phyloP scores from a whole-genome alignment of 2,329 filamentous ascomycete species.

The Cladophialophora chaetospira region DNA sequence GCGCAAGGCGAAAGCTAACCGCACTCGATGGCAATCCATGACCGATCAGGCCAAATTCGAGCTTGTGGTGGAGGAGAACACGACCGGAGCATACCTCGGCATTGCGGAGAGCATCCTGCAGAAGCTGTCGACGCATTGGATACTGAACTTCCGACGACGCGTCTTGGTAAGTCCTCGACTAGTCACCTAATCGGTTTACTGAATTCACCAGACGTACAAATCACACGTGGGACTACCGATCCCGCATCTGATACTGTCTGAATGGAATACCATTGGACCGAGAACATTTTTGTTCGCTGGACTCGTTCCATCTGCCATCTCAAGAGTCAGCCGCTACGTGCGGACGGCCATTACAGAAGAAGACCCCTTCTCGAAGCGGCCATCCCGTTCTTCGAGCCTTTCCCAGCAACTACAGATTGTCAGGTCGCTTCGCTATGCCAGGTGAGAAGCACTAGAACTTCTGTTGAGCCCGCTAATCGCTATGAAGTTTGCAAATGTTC shows the following conservation, averaged over 20 bases:
- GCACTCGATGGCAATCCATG: constrained; percentile 23
- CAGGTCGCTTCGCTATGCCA: constrained; percentile 34
- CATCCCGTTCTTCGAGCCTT: constrained; percentile 30
- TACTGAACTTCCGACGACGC: constrained; percentile 20
- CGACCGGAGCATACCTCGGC: constrained; percentile 16
- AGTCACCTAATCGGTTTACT: constrained; percentile 12
- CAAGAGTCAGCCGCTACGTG: constrained; percentile 16
- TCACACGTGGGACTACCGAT: constrained; percentile 36
- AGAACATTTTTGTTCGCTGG: constrained; percentile 45
- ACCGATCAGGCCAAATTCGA: constrained; percentile 42
- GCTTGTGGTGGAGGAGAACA: constrained; percentile 36
- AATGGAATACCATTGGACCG: constrained; percentile 40
- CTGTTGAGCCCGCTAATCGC: constrained; percentile 26
- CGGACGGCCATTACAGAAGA: constrained; percentile 15
- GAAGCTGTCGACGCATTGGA: constrained; percentile 19
- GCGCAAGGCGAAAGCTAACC: constrained; percentile 43
- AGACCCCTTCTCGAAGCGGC: background rate
- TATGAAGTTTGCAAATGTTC: constrained; percentile 38
- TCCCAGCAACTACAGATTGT: constrained; percentile 35
- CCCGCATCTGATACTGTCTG: constrained; percentile 40
- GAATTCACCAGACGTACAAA: constrained; percentile 21
- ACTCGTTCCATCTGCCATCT: constrained; percentile 35
- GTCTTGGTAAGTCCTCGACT: constrained; percentile 37
- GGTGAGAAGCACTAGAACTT: constrained; percentile 8
- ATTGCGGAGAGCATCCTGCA: constrained; percentile 8